Percentiles rank a stretch among this genome's conserved stretches.
Evolutionary conservation across 306 rosid species (phyloP).

Genomic region (Luffa aegyptiaca): DNA sequence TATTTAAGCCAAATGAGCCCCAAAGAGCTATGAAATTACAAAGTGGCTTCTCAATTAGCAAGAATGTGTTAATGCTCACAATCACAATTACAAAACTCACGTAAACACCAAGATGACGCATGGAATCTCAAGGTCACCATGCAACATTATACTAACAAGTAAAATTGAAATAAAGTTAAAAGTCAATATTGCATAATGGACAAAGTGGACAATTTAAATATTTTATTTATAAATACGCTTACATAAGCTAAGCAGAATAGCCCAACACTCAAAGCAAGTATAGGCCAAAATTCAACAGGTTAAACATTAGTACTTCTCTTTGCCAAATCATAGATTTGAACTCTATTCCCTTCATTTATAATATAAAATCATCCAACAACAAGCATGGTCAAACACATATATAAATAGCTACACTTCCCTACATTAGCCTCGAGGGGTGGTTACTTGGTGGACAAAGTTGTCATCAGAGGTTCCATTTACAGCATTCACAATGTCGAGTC

Average conservation of each 20-base stretch:
- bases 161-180: neutral
- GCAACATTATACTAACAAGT: too few species aligned
- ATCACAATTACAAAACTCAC: neutral
- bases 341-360: neutral
- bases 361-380: neutral
- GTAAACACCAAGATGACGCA: too few species aligned
- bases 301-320: neutral
- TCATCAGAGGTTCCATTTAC: neutral
- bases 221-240: neutral
- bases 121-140: too few species aligned
- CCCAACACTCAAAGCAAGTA: neutral
- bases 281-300: neutral
- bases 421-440: neutral
- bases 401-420: neutral
- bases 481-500: constrained; percentile 46
- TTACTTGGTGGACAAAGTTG: neutral
- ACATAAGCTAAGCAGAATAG: neutral
- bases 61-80: neutral
- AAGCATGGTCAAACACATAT: neutral
- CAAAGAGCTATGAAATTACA: too few species aligned
- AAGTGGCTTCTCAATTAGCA: too few species aligned
- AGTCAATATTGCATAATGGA: neutral
- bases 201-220: neutral
- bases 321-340: neutral
- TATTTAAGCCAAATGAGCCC: too few species aligned